Percentiles rank a stretch among this genome's conserved stretches.
Conservation (phyloP, 2,329 filamentous ascomycete genomes). For the Monosporascus sp. region DNA sequence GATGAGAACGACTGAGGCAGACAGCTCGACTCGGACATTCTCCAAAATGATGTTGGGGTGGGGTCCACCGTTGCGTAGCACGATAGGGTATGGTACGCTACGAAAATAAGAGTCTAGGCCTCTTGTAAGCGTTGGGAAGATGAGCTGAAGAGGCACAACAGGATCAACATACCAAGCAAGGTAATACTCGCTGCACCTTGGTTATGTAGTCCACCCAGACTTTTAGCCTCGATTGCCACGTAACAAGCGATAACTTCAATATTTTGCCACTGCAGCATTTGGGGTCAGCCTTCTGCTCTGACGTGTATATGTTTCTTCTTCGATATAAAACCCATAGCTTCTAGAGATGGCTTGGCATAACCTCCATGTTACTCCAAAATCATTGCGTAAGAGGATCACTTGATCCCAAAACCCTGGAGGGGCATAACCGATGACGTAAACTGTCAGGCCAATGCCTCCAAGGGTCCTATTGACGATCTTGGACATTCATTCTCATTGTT, state of each 20-base stretch:
- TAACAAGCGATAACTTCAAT: conserved; percentile 2
- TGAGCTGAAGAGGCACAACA: no score
- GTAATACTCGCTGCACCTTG: conserved; percentile 30
- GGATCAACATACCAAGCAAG: conserved; percentile 31
- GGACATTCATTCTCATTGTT: no score
- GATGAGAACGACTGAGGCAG: conserved; percentile 8
- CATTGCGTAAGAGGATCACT: no score
- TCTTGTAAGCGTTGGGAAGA: conserved; percentile 14
- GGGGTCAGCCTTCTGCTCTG: no score
- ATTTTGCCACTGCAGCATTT: conserved; percentile 22
- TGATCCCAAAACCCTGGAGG: no score
- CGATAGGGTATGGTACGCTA: conserved; percentile 10
- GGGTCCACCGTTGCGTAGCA: neutral
- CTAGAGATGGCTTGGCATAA: no score
- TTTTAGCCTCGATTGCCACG: neutral
- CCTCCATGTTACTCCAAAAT: no score
- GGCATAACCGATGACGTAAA: no score
- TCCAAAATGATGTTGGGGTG: conserved; percentile 14
- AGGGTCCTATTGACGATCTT: no score
- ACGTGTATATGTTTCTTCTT: no score
- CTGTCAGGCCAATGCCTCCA: no score
- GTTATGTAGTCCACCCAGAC: neutral
- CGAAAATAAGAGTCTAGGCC: conserved; percentile 32
- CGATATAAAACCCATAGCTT: no score
- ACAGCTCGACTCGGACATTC: conserved; percentile 11